phyloP scores from a whole-genome alignment of 2,329 filamentous ascomycete genomes.

The Epichloe festucae region DNA sequence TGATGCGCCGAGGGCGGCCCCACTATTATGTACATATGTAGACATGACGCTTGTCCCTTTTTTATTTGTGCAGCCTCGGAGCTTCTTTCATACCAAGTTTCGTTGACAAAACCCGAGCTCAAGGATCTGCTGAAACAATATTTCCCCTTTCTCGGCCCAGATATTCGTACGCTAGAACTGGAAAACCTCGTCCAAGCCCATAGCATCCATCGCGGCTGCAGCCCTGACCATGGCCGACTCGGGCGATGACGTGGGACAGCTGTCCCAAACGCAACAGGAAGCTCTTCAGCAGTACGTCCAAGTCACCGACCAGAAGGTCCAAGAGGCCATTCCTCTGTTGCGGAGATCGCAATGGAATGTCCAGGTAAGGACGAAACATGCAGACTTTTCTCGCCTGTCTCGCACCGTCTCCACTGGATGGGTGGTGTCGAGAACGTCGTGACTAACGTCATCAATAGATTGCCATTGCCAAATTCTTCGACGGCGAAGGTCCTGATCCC shows the following conservation, averaged over 20 bases:
- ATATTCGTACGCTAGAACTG: not conserved
- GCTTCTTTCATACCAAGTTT: not conserved
- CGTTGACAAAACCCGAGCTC: not conserved
- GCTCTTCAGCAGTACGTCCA: conserved; percentile 79
- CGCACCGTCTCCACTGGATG: no score
- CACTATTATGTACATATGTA: not conserved
- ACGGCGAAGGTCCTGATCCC: conserved; percentile 78
- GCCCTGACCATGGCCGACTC: conserved; percentile 19
- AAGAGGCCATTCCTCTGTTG: conserved; percentile 66
- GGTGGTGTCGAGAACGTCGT: not conserved
- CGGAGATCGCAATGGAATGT: conserved; percentile 93
- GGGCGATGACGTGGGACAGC: conserved; percentile 45
- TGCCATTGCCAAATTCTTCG: conserved; percentile 93
- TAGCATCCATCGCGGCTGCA: not conserved
- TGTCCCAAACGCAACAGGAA: conserved; percentile 66
- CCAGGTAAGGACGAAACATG: conserved; percentile 40
- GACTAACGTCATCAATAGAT: conserved; percentile 42
- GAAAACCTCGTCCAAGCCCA: not conserved
- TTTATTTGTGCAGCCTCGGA: not conserved
- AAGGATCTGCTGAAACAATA: not conserved
- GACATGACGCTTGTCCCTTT: not conserved
- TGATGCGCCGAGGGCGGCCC: not conserved
- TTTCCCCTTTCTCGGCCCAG: not conserved
- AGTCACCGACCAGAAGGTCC: conserved; percentile 71
- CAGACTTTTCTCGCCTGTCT: not conserved